Evolutionary conservation across 768 basidiomycete species (phyloP).

Genomic region (Lactarius akahatsu): DNA sequence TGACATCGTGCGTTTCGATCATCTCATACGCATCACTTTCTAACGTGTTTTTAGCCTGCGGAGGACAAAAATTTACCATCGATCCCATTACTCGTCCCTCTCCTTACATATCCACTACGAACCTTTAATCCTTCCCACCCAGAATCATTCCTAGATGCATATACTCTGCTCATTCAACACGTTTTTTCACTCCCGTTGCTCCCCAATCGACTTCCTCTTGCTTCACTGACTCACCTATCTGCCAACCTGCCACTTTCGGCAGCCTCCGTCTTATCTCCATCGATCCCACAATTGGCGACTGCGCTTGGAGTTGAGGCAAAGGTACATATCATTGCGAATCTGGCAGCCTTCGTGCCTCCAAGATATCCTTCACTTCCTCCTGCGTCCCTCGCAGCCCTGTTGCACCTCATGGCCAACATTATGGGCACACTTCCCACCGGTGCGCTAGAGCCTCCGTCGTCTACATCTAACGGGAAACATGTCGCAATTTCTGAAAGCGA

Average conservation of each 20-base stretch:
- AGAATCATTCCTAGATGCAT: constrained; percentile 22
- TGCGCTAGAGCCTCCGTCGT: constrained; percentile 48
- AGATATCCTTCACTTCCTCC: constrained; percentile 53
- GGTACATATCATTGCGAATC: constrained; percentile 71
- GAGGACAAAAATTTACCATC: constrained; percentile 55
- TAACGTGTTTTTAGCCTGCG: constrained; percentile 43
- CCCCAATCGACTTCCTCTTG: constrained; percentile 68
- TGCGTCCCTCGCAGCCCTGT: constrained; percentile 50
- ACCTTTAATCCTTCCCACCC: constrained; percentile 8
- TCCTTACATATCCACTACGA: constrained; percentile 67
- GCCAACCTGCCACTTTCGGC: constrained; percentile 58
- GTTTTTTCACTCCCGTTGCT: constrained; percentile 57
- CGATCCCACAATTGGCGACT: constrained; percentile 27
- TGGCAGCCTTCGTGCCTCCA: constrained; percentile 61
- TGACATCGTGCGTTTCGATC: constrained; percentile 48
- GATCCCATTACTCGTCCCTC: constrained; percentile 51
- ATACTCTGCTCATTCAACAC: constrained; percentile 16
- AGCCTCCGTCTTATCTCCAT: constrained; percentile 37
- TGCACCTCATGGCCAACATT: constrained; percentile 51
- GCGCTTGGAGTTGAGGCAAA: constrained; percentile 35
- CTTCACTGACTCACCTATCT: constrained; percentile 62
- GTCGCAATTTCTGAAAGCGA: constrained; percentile 31
- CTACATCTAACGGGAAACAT: constrained; percentile 11
- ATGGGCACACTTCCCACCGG: constrained; percentile 53
- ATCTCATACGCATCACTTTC: background rate